Evolutionary conservation across 345 rosid species (phyloP), one percentile per base, ranked within the genome.

Genomic region (Linum usitatissimum): DNA sequence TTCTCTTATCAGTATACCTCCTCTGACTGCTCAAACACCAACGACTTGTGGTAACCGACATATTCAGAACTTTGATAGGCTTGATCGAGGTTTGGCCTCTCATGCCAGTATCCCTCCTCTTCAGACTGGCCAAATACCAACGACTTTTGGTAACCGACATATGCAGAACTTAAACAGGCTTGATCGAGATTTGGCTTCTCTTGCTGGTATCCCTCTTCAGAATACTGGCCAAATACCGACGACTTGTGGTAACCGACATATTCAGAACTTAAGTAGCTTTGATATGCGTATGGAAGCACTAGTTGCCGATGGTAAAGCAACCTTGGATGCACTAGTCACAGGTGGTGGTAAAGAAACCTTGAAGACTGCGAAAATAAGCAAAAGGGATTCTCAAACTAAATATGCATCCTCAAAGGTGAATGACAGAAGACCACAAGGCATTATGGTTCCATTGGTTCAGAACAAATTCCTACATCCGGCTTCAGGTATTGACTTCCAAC

Each of bases 331-430:
- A 71, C 81, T 34, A 34, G 38, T 34, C 6, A 34, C 38, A 34
- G 38, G 38, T 34, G 28, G 67, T 65, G 70, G 64, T 62, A 72
- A 48, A 14, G 59, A 69, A 66, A 75, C 73, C 6, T 21, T 74
- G 67, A 74, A 77, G 48, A 82, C 69, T 70, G 80, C 78, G 73
- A 89, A 85, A 73, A 76, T 76, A 62, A 77, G 76, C 17, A 79
- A 69, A 76, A 73, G 76, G 64, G 59, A 51, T 72, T 40, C 70
- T 66, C 62, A 64, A 18, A 60, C 72, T 58, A 67, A 36, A 59
- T 68, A 74, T 40, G 62, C 71, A 59, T 79, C 68, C 28, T 62
- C 70, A 64, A 57, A 63, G 12, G 62, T 55, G 57, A 69, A 69
- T 39, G 65, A 61, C 49, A 61, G 62, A 40, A 77, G 76, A 72